Base-by-base conservation (phyloP, 768 basidiomycete species). In the Candolleomyces eurysporus region DNA sequence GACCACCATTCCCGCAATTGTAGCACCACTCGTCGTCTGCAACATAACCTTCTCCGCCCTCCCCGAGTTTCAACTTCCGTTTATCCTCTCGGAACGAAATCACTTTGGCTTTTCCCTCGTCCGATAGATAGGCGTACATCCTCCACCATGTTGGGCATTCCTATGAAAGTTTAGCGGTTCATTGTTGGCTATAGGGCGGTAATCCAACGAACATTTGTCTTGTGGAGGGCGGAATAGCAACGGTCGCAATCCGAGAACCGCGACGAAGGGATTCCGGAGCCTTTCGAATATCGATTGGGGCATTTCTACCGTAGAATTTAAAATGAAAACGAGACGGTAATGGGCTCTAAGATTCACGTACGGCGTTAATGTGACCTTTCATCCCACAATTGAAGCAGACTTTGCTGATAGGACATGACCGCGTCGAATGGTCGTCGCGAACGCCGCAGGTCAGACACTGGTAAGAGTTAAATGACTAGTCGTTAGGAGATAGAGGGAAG, bases 81-180 rank as follows among this genome's bases (percentile, higher is more conserved):
- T 82, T 89, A 30, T 76, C 69, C 61, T 82, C 78, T 32, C 90
- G 84, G 19, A 62, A 66, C 17, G 70, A 67, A 2, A 88, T 71
- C 46, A 80, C 81, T 6, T 66, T 62, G 11, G 71, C 68, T 32
- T 83, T 83, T 48, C 84, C 85, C 11, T 79, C 78, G 16, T 84
- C 83, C 3, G 79, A 75, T 31, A 89, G 77, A 64, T 93, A 93
- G 43, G 86, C 82, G 65, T 94, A 94, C 65, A 91, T 75, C 45
- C 92, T 81, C 92, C 92, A 94, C 62, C 88, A 76, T 3, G 88
- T 89, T 7, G 91, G 90, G 64, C 92, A 94, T 82, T 92, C 90
- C 91, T 94, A 48, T 54, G 11, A 6, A 45, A 57, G 26, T n/a
- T 22, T 19, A 21, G 30, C 19, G 45, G 43, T 58, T 31, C 36